These are phyloP conservation scores for Fusarium tuaranense DNA, from an alignment of 2,329 filamentous ascomycete species.

Conservation along the genomic window DNA sequence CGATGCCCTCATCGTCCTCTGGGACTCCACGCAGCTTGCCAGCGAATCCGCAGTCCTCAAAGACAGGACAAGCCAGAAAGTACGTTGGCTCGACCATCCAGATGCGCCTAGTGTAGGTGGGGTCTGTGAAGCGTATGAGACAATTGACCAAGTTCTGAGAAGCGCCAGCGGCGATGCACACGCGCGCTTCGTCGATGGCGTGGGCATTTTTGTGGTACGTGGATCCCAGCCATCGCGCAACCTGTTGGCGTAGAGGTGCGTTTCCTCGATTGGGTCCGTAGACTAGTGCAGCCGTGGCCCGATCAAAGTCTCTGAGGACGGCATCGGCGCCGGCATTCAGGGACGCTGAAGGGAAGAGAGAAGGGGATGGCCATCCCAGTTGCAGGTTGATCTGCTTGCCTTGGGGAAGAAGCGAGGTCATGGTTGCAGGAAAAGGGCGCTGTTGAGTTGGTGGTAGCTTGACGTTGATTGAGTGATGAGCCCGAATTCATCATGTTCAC, in stretches of 20 bases:
- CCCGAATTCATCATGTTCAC: too few species aligned
- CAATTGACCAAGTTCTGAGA: background rate
- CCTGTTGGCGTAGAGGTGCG: background rate
- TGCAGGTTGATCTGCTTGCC: background rate
- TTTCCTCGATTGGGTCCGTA: background rate
- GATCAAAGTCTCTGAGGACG: background rate
- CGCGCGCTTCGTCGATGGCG: background rate
- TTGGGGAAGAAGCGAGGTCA: too few species aligned
- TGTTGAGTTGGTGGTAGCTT: too few species aligned
- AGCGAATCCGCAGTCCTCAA: constrained; percentile 70
- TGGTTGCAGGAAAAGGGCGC: too few species aligned
- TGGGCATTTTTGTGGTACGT: too few species aligned
- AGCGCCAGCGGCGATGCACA: background rate
- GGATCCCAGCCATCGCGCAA: too few species aligned
- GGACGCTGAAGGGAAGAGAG: background rate
- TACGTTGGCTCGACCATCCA: constrained; percentile 74
- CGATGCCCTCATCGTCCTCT: constrained; percentile 60
- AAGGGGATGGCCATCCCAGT: background rate
- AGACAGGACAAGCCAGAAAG: constrained; percentile 70
- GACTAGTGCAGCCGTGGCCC: background rate
- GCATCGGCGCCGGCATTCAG: background rate
- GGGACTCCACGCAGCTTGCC: constrained; percentile 67
- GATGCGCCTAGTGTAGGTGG: constrained; percentile 68
- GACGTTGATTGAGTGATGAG: too few species aligned
- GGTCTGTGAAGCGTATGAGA: constrained; percentile 65